Percentiles rank a stretch among this genome's conserved stretches.
Evolutionary conservation across 192 early-diverging fungal genomes (phyloP).

Genomic region (Kappamyces sp.): DNA sequence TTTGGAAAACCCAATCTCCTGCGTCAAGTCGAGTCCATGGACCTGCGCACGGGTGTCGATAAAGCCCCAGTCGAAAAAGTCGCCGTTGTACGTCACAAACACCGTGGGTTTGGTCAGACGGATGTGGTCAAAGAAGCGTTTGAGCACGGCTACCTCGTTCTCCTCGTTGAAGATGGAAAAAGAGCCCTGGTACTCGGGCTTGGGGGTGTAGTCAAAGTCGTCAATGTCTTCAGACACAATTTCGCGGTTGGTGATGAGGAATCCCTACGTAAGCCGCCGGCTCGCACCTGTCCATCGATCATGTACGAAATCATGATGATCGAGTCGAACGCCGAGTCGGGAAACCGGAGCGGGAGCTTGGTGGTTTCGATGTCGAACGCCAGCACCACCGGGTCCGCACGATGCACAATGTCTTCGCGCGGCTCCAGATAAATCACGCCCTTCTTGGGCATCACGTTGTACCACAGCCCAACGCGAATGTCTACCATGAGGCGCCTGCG

Average conservation of each 20-base stretch:
- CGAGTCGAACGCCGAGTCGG: conserved; percentile 79
- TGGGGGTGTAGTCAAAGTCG: conserved; percentile 97
- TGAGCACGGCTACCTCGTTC: conserved; percentile 75
- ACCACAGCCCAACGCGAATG: conserved; percentile 94
- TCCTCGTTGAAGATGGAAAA: conserved; percentile 95
- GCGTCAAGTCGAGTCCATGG: conserved; percentile 80
- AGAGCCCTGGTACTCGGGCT: conserved; percentile 88
- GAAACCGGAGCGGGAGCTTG: conserved; percentile 96
- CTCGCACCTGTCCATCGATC: conserved; percentile 89
- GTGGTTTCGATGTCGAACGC: conserved; percentile 99
- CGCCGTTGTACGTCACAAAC: conserved; percentile 97
- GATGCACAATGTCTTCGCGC: conserved; percentile 78
- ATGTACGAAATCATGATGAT: conserved; percentile 99
- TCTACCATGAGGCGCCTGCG: conserved; percentile 39
- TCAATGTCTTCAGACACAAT: conserved; percentile 93
- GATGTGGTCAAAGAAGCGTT: conserved; percentile 91
- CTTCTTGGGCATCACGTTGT: conserved; percentile 59
- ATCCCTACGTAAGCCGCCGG: conserved; percentile 57
- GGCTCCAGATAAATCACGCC: conserved; percentile 57
- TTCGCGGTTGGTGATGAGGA: conserved; percentile 94
- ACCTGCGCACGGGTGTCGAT: conserved; percentile 74
- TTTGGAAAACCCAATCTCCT: conserved; percentile 85
- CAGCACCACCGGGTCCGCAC: conserved; percentile 88
- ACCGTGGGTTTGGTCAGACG: conserved; percentile 75
- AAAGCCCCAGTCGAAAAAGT: conserved; percentile 99